These are phyloP conservation scores for Protomyces inouyei DNA, from an alignment of 1,139 yeast genomes.

Conservation along the genomic window DNA sequence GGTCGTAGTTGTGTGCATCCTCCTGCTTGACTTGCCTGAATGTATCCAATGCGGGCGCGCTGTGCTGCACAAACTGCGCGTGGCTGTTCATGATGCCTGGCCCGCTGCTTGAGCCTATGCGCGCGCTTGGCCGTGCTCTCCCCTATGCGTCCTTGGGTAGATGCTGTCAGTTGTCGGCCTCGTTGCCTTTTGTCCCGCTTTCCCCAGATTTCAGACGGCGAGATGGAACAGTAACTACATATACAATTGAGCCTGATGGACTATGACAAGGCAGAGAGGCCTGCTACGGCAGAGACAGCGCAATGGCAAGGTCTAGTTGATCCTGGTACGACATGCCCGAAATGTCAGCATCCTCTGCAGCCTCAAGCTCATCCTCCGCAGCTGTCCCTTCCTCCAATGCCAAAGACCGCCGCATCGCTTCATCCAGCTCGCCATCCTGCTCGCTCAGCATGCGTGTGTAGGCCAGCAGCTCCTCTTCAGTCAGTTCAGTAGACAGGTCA, in stretches of 20 bases:
- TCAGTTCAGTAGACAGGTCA: slow-evolving; percentile 3
- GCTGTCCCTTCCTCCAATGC: neutral
- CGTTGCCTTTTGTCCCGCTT: neutral
- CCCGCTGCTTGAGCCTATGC: too few relatives aligned
- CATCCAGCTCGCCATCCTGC: neutral
- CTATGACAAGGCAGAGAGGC: too few relatives aligned
- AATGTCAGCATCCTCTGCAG: neutral
- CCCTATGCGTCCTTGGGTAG: too few relatives aligned
- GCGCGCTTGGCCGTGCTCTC: too few relatives aligned
- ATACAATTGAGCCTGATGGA: neutral
- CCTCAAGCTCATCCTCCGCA: neutral
- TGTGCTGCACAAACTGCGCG: neutral
- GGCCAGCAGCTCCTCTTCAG: slow-evolving; percentile 6
- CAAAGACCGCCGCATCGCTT: neutral
- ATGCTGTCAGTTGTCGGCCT: too few relatives aligned
- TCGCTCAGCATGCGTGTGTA: neutral
- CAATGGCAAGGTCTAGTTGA: neutral
- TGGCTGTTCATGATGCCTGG: neutral
- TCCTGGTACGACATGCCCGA: neutral
- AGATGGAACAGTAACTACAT: neutral
- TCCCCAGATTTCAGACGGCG: neutral
- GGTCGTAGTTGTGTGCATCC: neutral
- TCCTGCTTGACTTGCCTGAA: neutral
- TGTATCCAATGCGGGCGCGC: neutral
- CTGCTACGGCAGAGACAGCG: neutral